phyloP scores from a whole-genome alignment of 1,284 basidiomycete genomes.

The Wallemia mellicola region DNA sequence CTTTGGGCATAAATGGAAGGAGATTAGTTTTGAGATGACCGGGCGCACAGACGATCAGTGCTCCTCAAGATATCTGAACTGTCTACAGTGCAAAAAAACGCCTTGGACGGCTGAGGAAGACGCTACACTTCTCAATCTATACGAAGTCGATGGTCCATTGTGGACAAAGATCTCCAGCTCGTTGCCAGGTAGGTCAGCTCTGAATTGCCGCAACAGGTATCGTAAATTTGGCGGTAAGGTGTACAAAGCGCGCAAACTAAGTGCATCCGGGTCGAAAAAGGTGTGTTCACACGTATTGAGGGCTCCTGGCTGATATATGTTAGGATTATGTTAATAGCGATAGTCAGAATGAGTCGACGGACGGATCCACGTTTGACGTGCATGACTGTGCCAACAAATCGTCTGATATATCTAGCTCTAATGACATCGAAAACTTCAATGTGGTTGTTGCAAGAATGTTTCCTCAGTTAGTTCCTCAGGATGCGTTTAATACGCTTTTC shows the following conservation, averaged over 20 bases:
- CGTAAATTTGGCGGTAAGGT: background rate
- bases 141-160: background rate
- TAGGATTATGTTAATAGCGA: background rate
- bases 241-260: background rate
- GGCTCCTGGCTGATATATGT: background rate
- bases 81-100: background rate
- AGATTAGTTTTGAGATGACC: background rate
- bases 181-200: background rate
- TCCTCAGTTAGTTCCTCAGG: background rate
- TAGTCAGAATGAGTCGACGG: background rate
- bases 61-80: background rate
- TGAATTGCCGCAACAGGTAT: background rate
- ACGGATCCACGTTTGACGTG: background rate
- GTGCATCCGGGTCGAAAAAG: background rate
- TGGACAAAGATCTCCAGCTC: background rate
- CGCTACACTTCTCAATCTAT: background rate
- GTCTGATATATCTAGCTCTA: too few relatives aligned
- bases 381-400: background rate
- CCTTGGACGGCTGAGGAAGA: background rate
- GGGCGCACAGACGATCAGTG: background rate
- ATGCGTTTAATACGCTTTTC: background rate
- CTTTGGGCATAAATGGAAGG: background rate
- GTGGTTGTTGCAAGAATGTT: background rate
- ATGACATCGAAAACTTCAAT: background rate
- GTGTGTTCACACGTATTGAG: background rate